Evolutionary conservation across 352 stramenopile genomes (phyloP).

Genomic region (Elongisporangium senticosum): DNA sequence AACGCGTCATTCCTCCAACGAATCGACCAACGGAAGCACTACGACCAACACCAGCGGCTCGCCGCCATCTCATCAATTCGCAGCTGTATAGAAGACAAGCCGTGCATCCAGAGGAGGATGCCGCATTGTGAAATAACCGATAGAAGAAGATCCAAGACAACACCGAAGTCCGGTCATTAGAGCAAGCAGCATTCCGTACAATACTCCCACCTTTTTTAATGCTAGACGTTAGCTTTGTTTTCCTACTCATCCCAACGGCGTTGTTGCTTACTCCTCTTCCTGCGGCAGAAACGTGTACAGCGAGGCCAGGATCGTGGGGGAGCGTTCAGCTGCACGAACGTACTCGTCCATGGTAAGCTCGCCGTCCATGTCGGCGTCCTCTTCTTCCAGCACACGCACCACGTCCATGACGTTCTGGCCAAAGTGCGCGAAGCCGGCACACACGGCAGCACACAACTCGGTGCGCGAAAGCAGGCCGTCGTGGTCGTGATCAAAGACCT

Average conservation of each 20-base stretch:
- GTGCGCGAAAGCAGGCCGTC: conserved; percentile 23
- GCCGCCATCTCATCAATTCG: not conserved
- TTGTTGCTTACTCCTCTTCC: not conserved
- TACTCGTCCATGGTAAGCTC: conserved; percentile 32
- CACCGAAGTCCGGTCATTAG: not conserved
- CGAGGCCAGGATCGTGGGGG: conserved; percentile 28
- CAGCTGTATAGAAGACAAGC: not conserved
- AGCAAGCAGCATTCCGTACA: not conserved
- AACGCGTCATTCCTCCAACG: not conserved
- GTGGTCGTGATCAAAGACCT: conserved; percentile 25
- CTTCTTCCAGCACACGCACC: conserved; percentile 28
- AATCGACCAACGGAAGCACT: not conserved
- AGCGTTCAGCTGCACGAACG: conserved; percentile 23
- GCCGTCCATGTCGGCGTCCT: conserved; percentile 33
- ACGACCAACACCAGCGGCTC: not conserved
- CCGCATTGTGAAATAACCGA: not conserved
- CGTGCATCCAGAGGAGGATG: not conserved
- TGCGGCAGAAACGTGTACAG: conserved; percentile 31
- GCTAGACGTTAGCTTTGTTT: not conserved
- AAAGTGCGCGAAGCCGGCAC: conserved; percentile 34
- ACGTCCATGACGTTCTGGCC: conserved; percentile 31
- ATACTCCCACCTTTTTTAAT: not conserved
- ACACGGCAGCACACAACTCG: conserved; percentile 28
- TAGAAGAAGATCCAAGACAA: not conserved
- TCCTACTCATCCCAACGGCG: not conserved